Conservation (phyloP, 495 filamentous ascomycete species). For the Aspergillus biplanus region DNA sequence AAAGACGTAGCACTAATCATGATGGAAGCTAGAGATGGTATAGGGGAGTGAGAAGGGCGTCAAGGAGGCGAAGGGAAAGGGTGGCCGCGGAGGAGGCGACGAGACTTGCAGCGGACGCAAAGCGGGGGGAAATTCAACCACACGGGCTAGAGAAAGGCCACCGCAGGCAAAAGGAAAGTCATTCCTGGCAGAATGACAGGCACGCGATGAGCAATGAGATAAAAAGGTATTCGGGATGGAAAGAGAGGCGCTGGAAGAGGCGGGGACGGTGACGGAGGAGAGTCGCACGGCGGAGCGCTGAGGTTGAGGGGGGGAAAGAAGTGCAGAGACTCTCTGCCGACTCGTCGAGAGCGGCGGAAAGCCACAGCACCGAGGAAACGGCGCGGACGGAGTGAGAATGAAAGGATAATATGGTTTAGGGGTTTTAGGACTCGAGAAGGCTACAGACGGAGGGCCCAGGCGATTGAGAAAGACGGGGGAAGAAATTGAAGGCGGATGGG, state of each 20-base stretch:
- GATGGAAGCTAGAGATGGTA: conserved; percentile 24
- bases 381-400: conserved; percentile 34
- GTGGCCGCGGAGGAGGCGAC: conserved; percentile 30
- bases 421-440: conserved; percentile 6
- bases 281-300: conserved; percentile 40
- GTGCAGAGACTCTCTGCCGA: conserved; percentile 29
- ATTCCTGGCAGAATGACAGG: conserved; percentile 47
- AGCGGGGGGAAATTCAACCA: conserved; percentile 51
- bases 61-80: conserved; percentile 12
- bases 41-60: conserved; percentile 18
- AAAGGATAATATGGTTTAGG: conserved; percentile 24
- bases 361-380: conserved; percentile 43
- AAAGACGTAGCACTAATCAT: conserved; percentile 55
- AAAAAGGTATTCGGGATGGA: conserved; percentile 27
- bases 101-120: conserved; percentile 47
- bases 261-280: conserved; percentile 32
- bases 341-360: conserved; percentile 40
- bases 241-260: conserved; percentile 25
- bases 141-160: conserved; percentile 54
- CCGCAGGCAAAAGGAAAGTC: conserved; percentile 46
- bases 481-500: conserved; percentile 21
- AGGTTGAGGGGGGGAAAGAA: conserved; percentile 40
- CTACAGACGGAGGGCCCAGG: conserved; percentile 24
- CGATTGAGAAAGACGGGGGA: conserved; percentile 18
- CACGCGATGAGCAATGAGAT: conserved; percentile 35